Percentiles rank a stretch among this genome's conserved stretches.
Conservation (phyloP, 1,139 yeast species). For the Sugiyamaella neomexicana region DNA sequence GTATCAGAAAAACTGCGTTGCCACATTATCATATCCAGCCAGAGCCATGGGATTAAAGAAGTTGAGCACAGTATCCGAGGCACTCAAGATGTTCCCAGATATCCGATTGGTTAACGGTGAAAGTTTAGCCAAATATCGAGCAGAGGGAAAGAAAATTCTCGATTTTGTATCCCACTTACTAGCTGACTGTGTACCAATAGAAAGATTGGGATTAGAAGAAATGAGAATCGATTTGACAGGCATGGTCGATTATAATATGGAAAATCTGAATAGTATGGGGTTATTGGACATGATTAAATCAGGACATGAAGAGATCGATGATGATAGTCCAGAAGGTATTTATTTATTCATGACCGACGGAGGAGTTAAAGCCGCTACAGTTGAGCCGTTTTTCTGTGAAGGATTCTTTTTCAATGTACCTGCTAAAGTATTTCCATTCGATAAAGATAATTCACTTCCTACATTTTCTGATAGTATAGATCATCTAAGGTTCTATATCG, state of each 20-base stretch:
- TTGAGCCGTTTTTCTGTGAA: constrained; percentile 27
- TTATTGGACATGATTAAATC: constrained; percentile 18
- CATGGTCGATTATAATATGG: constrained; percentile 27
- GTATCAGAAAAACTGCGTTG: constrained; percentile 39
- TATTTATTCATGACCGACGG: constrained; percentile 20
- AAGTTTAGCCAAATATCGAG: constrained; percentile 37
- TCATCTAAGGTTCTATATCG: constrained; percentile 31
- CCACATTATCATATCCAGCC: constrained; percentile 42
- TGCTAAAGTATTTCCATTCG: constrained; percentile 32
- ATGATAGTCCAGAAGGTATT: constrained; percentile 29
- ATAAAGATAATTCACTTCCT: constrained; percentile 18
- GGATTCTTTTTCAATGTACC: constrained; percentile 37
- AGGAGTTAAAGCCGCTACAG: neutral
- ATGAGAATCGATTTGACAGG: constrained; percentile 39
- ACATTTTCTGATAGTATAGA: constrained; percentile 16
- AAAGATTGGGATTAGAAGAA: constrained; percentile 44
- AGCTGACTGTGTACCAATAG: constrained; percentile 32
- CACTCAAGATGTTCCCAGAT: constrained; percentile 32
- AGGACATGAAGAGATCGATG: constrained; percentile 22
- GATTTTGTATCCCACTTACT: constrained; percentile 32
- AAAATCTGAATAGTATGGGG: constrained; percentile 23
- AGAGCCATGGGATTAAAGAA: constrained; percentile 40
- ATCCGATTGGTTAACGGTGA: constrained; percentile 42
- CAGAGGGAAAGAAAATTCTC: constrained; percentile 38
- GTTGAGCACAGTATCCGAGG: constrained; percentile 32